Conservation (phyloP, 2,329 filamentous ascomycete genomes). For the Penicillium frequentans region DNA sequence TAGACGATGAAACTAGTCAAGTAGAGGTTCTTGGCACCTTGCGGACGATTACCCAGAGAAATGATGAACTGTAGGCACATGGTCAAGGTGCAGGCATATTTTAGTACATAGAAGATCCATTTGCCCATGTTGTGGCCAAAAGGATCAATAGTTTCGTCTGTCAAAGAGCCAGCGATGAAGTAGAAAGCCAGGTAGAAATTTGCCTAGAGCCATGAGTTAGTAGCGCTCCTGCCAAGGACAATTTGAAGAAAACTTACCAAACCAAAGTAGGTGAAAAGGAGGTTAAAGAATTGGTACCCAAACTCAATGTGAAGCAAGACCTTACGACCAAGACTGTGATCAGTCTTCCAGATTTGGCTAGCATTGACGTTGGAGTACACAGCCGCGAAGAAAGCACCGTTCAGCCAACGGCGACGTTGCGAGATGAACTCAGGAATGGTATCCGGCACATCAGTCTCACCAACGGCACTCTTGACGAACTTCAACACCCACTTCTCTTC, state of each 20-base stretch:
- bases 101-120: constrained; percentile 81
- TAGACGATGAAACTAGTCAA: constrained; percentile 87
- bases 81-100: constrained; percentile 81
- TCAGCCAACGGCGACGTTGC: constrained; percentile 93
- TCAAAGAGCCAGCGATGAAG: constrained; percentile 90
- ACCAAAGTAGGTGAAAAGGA: constrained; percentile 96
- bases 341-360: constrained; percentile 86
- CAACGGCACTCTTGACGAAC: constrained; percentile 94
- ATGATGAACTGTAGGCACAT: constrained; percentile 96
- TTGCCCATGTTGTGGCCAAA: constrained; percentile 85
- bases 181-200: constrained; percentile 99
- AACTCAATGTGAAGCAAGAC: constrained; percentile 92
- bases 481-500: constrained; percentile 96
- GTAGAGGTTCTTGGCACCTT: constrained; percentile 88
- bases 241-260: constrained; percentile 49
- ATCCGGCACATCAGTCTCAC: constrained; percentile 97
- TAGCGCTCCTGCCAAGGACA: neutral
- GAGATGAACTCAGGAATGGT: constrained; percentile 95
- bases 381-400: constrained; percentile 97
- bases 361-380: constrained; percentile 97
- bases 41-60: constrained; percentile 91
- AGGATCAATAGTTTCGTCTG: constrained; percentile 77
- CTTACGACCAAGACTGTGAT: constrained; percentile 87
- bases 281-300: constrained; percentile 87
- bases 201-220: constrained; percentile 50